Evolutionary conservation across 441 rosid species (phyloP), one percentile per base, ranked within the genome.

Genomic region (Melastoma candidum): DNA sequence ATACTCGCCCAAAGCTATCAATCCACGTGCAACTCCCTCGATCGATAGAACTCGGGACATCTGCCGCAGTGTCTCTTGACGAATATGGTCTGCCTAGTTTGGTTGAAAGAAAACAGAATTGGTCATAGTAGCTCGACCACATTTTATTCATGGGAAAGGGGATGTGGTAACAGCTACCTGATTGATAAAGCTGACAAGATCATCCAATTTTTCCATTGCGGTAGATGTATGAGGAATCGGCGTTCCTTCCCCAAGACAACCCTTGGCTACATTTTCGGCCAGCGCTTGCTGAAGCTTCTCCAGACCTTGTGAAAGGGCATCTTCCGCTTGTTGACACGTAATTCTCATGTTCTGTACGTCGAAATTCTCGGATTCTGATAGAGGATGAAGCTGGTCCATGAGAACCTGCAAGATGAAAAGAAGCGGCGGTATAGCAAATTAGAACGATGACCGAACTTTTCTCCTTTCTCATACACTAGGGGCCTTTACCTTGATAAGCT

Each of bases 251-350:
- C 81, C 77, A 12, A 77, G 71, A 54, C 60, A 81, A 56, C 81
- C 84, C 25, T 64, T 74, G 2, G 92, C 95, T 26, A 88, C 75
- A 24, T 79, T 73, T 46, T 76, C 83, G 48, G 87, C 70, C 22
- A 92, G 74, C 14, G 76, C 80, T 55, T 75, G 83, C 63, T 79
- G 94, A 71, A 92, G 77, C 59, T 72, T 83, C n/a, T 81, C 98
- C 90, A 92, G 74, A 46, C 96, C 98, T 68, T 85, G 95, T 1
- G 98, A 76, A 49, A 92, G 82, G 29, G 98, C 96, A 51, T 92
- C 96, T 82, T 92, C 98, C 1, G 89, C 96, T 69, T 92, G 96
- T 57, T 85, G 87, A 66, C 95, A 85, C 44, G 95, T 80, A 58
- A 79, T 74, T 58, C 47, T 71, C 48, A 92, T 66, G 53, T 72